Conservation (phyloP, 2,329 filamentous ascomycete genomes). For the Spiromastix sp. region DNA sequence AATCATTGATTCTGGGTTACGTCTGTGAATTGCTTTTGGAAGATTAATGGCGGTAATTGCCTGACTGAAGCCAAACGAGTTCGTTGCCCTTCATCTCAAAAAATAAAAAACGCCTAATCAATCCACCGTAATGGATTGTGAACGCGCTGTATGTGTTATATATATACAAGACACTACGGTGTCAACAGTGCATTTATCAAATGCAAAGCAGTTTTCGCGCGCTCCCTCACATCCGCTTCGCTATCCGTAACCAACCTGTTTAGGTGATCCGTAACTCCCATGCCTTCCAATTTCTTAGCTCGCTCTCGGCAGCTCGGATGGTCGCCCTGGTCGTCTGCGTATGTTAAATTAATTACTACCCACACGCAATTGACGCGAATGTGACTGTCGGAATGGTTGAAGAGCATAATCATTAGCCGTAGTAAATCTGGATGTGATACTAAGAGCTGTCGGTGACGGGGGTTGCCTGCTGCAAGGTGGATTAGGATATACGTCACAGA, state of each 20-base stretch:
- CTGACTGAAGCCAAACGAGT: too few relatives aligned
- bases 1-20: background rate
- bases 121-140: too few relatives aligned
- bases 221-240: conserved; percentile 73
- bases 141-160: too few relatives aligned
- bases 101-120: too few relatives aligned
- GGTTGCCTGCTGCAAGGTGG: conserved; percentile 74
- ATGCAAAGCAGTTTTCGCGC: conserved; percentile 68
- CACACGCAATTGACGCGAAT: conserved; percentile 74
- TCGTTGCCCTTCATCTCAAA: too few relatives aligned
- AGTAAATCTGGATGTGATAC: conserved; percentile 69
- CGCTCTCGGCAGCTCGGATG: conserved; percentile 54
- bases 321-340: conserved; percentile 65
- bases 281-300: conserved; percentile 55
- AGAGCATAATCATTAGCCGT: conserved; percentile 60
- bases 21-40: background rate
- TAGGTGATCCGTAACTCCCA: conserved; percentile 62
- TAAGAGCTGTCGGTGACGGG: conserved; percentile 66
- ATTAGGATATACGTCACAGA: conserved; percentile 74
- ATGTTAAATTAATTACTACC: conserved; percentile 76
- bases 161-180: too few relatives aligned
- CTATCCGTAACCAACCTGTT: conserved; percentile 54
- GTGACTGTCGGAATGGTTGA: conserved; percentile 59
- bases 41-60: background rate
- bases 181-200: conserved; percentile 44